Evolutionary conservation across 306 rosid species (phyloP).

Genomic region (Myrica gale): DNA sequence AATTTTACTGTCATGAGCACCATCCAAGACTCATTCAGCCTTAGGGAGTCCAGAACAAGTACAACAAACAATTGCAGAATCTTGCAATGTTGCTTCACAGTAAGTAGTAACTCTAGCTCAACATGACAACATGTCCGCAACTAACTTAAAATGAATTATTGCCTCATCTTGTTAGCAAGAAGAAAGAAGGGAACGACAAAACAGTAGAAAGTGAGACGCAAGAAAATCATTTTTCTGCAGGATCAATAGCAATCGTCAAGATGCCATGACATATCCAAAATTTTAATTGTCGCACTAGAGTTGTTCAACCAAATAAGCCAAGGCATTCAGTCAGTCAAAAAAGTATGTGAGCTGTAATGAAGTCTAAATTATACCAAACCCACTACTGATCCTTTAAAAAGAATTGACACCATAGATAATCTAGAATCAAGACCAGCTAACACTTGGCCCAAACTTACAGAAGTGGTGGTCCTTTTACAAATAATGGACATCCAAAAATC

Average conservation of each 20-base stretch:
- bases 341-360: not conserved
- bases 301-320: not conserved
- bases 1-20: too few relatives aligned
- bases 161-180: not conserved
- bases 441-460: not conserved
- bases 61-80: too few relatives aligned
- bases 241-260: not conserved
- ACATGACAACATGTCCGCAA: not conserved
- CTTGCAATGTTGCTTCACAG: too few relatives aligned
- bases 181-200: not conserved
- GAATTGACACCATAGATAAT: not conserved
- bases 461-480: not conserved
- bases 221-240: not conserved
- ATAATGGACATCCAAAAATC: not conserved
- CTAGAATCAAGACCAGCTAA: not conserved
- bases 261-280: not conserved
- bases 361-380: not conserved
- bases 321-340: not conserved
- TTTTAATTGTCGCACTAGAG: not conserved
- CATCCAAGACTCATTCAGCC: too few relatives aligned
- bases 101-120: not conserved
- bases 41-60: too few relatives aligned
- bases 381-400: not conserved
- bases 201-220: not conserved
- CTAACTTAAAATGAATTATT: too few relatives aligned